Conservation (phyloP, 2,329 filamentous ascomycete genomes). For the Emmonsiellopsis sp. region DNA sequence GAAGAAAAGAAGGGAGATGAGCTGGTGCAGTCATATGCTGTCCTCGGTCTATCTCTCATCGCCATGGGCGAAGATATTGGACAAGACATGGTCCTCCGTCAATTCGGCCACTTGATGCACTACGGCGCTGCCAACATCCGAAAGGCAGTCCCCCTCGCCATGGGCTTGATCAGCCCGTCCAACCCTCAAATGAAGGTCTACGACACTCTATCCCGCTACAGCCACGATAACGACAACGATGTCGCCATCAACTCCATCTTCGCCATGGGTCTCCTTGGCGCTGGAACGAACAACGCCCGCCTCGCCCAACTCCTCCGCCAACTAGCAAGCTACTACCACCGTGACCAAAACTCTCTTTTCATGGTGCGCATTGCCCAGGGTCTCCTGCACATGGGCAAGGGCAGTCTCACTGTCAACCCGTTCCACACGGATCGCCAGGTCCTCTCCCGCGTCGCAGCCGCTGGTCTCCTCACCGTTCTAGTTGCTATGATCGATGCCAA, state of each 20-base stretch:
- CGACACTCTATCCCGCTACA: conserved; percentile 93
- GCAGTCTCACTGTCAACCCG: conserved; percentile 89
- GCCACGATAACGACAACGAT: conserved; percentile 96
- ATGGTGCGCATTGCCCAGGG: conserved; percentile 99
- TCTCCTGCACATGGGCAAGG: conserved; percentile 97
- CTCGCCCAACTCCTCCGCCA: conserved; percentile 89
- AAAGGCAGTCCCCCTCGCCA: conserved; percentile 87
- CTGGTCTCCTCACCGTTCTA: conserved; percentile 79
- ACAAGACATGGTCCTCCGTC: conserved; percentile 95
- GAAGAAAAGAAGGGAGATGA: conserved; percentile 95
- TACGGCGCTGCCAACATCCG: conserved; percentile 97
- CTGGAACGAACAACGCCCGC: conserved; percentile 95
- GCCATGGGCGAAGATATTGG: conserved; percentile 98
- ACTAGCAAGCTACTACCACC: conserved; percentile 94
- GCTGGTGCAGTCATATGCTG: conserved; percentile 89
- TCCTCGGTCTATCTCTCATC: conserved; percentile 85
- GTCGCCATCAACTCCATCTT: conserved; percentile 98
- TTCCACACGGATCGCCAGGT: conserved; percentile 99
- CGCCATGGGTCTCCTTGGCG: conserved; percentile 93
- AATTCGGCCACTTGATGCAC: conserved; percentile 98
- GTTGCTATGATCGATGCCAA: conserved; percentile 94
- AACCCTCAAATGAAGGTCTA: conserved; percentile 99
- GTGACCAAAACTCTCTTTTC: conserved; percentile 90
- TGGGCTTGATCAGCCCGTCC: conserved; percentile 93
- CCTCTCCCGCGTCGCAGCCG: conserved; percentile 80